Base-by-base conservation (phyloP, 2,329 filamentous ascomycete genomes). In the Xylaria sp. region DNA sequence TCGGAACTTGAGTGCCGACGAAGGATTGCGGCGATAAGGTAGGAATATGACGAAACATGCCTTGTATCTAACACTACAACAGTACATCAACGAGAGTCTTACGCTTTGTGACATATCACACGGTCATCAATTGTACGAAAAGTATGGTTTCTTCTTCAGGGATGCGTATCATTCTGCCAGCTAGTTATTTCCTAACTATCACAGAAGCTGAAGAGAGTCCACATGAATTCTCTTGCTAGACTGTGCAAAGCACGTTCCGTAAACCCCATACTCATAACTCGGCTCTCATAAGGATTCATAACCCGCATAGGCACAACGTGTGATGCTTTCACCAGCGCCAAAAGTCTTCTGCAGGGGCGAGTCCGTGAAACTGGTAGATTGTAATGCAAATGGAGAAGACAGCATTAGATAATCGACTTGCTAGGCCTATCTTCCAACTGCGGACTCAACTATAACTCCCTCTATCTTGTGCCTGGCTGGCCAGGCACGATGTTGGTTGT, bases 401-500 rank as follows among this genome's bases (percentile, higher is more conserved):
- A 52, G 46, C 46, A 52, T 52, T 10, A 48, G 41, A n/a, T 46
- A 46, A 15, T 39, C 48, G 18, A 28, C 23, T 41, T 54, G 36
- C 55, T 23, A 28, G 51, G 25, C 51, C 2, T 23, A 43, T 66
- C 46, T 23, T 59, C 28, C 41, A 33, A 48, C 25, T 10, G 49
- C 43, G 10, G 36, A 36, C 18, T 28, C 13, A 31, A 31, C 10
- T 4, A 12, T 36, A 18, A 33, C 5, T 33, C 36, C 43, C 39
- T 65, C 23, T 77, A 76, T 74, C 75, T 72, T 10, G 71, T 52
- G 57, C 70, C 68, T 4, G 70, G 70, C 79, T 84, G 85, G 72
- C 85, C 83, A 69, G 79, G 75, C 68, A 78, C 78, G 74, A 84
- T 82, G 43, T 78, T 71, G 63, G 83, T 83, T 73, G 82, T 83